A percentile compares a stretch with the other conserved stretches of the same genome.
Conservation (phyloP, 2,329 filamentous ascomycete species). For the Ceratocystis smalleyi region DNA sequence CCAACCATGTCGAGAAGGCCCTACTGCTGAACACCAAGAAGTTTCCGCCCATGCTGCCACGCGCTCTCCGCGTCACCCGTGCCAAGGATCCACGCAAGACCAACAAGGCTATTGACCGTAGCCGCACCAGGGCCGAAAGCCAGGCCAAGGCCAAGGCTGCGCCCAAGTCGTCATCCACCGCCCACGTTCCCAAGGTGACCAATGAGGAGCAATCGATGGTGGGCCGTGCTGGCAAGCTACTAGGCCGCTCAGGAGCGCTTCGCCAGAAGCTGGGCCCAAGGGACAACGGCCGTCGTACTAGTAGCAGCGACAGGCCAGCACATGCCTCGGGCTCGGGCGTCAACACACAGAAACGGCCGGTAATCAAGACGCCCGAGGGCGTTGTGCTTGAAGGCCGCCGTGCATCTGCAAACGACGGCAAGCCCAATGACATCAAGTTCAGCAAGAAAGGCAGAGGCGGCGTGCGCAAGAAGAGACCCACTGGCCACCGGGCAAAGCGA, state of each 20-base stretch:
- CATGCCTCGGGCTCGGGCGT: slow-evolving; percentile 16
- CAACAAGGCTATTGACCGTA: slow-evolving; percentile 34
- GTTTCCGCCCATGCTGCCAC: slow-evolving; percentile 85
- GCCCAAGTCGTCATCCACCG: slow-evolving; percentile 28
- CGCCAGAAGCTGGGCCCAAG: slow-evolving; percentile 25
- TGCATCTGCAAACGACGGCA: slow-evolving; percentile 50
- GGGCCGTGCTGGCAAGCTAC: slow-evolving; percentile 58
- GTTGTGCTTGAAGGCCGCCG: slow-evolving; percentile 72
- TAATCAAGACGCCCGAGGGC: slow-evolving; percentile 44
- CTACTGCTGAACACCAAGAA: slow-evolving; percentile 79
- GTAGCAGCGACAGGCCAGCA: slow-evolving; percentile 11
- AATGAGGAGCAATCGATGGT: slow-evolving; percentile 53
- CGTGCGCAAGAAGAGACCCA: slow-evolving; percentile 26
- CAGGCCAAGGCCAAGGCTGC: slow-evolving; percentile 26
- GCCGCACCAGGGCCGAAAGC: slow-evolving; percentile 20
- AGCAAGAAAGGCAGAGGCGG: slow-evolving; percentile 36
- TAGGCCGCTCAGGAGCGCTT: slow-evolving; percentile 52
- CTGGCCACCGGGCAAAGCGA: slow-evolving; percentile 27
- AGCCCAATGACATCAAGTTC: slow-evolving; percentile 45
- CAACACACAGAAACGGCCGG: slow-evolving; percentile 18
- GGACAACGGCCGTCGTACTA: slow-evolving; percentile 21
- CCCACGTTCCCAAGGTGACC: slow-evolving; percentile 55
- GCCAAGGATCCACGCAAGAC: slow-evolving; percentile 61
- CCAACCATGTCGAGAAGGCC: slow-evolving; percentile 79
- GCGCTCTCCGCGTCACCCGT: slow-evolving; percentile 68